Conservation (phyloP, 2,329 filamentous ascomycete genomes). For the Podosphaera fusca region DNA sequence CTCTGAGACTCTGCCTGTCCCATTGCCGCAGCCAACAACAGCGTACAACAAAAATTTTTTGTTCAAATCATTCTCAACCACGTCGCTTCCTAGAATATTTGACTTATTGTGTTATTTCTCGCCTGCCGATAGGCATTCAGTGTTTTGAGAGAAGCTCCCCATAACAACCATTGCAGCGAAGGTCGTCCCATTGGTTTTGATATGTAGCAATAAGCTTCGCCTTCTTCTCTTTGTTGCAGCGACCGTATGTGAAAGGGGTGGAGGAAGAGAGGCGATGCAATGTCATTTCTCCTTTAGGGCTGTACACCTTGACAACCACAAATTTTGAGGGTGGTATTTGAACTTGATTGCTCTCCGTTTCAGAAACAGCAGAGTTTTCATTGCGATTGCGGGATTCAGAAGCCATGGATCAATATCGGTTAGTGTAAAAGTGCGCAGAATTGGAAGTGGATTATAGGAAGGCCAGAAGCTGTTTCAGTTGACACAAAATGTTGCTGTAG, state of each 20-base stretch:
- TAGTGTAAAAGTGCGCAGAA: too few species aligned
- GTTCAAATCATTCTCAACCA: too few species aligned
- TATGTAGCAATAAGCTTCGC: conserved; percentile 5
- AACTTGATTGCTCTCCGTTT: conserved; percentile 5
- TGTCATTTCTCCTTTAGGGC: conserved; percentile 3
- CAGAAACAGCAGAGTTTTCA: conserved; percentile 2
- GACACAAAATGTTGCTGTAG: too few species aligned
- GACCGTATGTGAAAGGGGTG: conserved; percentile 5
- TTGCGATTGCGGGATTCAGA: too few species aligned
- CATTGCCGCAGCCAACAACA: too few species aligned
- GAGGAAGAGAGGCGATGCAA: conserved; percentile 6
- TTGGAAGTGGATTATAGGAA: too few species aligned
- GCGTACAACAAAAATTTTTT: too few species aligned
- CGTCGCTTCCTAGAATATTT: too few species aligned
- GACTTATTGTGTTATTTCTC: not conserved
- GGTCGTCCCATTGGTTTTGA: conserved; percentile 4
- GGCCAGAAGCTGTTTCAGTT: too few species aligned
- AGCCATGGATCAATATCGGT: too few species aligned
- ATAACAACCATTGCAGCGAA: conserved; percentile 5
- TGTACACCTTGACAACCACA: conserved; percentile 4
- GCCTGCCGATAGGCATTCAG: not conserved
- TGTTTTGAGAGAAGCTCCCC: not conserved
- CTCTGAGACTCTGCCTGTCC: too few species aligned
- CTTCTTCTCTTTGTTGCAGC: conserved; percentile 6
- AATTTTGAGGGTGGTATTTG: conserved; percentile 6